Evolutionary conservation across 2,329 filamentous ascomycete genomes (phyloP), one percentile per base, ranked within the genome.

Genomic region (Cordyceps cicadae): DNA sequence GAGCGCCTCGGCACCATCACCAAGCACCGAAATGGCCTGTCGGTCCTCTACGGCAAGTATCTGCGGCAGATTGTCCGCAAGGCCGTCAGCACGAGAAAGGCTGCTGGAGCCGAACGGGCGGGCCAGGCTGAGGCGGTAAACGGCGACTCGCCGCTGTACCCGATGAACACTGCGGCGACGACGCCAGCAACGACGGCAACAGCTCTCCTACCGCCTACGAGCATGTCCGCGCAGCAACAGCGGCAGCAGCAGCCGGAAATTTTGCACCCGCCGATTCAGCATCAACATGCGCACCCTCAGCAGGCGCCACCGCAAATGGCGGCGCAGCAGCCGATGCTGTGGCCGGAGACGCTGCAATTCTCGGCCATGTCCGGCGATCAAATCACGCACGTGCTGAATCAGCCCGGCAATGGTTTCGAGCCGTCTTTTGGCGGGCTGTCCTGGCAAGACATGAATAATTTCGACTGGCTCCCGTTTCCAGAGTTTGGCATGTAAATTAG

Each of bases 321-420:
- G 51, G 67, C 69, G 6, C 68, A 71, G 6, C 68, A 71, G 50
- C 66, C 67, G 3, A 53, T 68, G 5, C 62, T 78, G 9, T 80
- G 78, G 76, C 68, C 76, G 0, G 80, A 83, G 62, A 77, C 81
- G 5, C 66, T 87, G 24, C 83, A 85, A 26, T 87, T 88, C 68
- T 87, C 84, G 2, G 77, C 84, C 37, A 89, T 89, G 86, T 88
- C 86, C 0, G 84, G 87, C 61, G 80, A 87, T 62, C 85, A 89
- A 67, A 86, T 88, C 52, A 79, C 84, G 5, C 84, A 87, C 64
- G 83, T 85, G 5, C 78, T 88, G 32, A 87, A 86, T 66, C 81
- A 83, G 63, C 82, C 84, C 0, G 84, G 81, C 4, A 81, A 84
- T 29, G 79, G 81, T 17, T 82, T 87, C 63, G 81, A 84, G 19